Percentiles rank a stretch among this genome's conserved stretches.
phyloP scores from a whole-genome alignment of 352 stramenopile species.

The Phytopythium vexans region DNA sequence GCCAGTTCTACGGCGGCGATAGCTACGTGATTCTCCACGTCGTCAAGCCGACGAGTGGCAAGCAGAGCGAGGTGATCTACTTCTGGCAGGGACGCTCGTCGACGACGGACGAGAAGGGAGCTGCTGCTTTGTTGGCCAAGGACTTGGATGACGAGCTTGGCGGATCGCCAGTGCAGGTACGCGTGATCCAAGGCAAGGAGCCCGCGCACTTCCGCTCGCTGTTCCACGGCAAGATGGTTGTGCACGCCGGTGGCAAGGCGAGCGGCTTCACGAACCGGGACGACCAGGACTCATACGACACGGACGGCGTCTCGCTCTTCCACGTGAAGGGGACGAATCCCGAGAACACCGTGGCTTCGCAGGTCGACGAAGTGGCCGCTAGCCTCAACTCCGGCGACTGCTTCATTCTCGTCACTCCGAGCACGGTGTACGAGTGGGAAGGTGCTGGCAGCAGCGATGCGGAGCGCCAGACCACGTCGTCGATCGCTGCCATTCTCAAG shows the following conservation, averaged over 20 bases:
- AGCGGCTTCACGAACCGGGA: slow-evolving; percentile 86
- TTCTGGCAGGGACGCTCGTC: slow-evolving; percentile 90
- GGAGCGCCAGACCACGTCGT: slow-evolving; percentile 60
- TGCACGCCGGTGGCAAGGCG: slow-evolving; percentile 87
- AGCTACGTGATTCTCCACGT: slow-evolving; percentile 94
- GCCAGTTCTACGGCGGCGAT: slow-evolving; percentile 94
- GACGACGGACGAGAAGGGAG: slow-evolving; percentile 85
- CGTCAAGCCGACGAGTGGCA: slow-evolving; percentile 56
- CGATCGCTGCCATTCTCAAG: slow-evolving; percentile 54
- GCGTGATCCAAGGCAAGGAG: slow-evolving; percentile 86
- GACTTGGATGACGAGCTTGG: slow-evolving; percentile 86
- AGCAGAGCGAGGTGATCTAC: slow-evolving; percentile 87
- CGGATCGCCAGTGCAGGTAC: slow-evolving; percentile 81
- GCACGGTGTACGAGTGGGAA: slow-evolving; percentile 75
- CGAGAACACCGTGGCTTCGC: slow-evolving; percentile 85
- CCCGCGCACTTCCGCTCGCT: slow-evolving; percentile 84
- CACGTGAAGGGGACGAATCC: slow-evolving; percentile 88
- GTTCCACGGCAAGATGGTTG: slow-evolving; percentile 90
- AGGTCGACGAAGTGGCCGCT: slow-evolving; percentile 72
- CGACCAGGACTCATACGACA: slow-evolving; percentile 84
- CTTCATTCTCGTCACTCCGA: slow-evolving; percentile 80
- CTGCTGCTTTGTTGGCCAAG: slow-evolving; percentile 57
- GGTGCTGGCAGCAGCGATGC: slow-evolving; percentile 61
- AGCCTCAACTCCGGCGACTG: slow-evolving; percentile 88
- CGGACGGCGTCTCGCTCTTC: slow-evolving; percentile 84